Evolutionary conservation across 2,329 filamentous ascomycete species (phyloP), one percentile per base, ranked within the genome.

Genomic region (Clonostachys chloroleuca): DNA sequence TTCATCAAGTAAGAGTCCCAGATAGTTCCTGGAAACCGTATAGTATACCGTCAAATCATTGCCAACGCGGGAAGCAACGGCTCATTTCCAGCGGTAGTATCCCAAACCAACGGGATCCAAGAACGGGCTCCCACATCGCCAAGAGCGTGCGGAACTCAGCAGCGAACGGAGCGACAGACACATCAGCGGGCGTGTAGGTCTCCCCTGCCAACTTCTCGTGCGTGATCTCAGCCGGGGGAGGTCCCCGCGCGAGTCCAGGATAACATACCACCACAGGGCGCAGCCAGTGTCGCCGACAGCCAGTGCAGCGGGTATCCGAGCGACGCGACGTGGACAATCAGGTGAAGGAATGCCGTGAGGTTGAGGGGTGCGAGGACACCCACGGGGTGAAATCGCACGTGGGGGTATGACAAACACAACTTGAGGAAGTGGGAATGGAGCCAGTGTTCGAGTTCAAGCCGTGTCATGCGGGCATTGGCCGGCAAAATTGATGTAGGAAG

Each of bases 351-450:
- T 5, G 20, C 20, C 17, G 24, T 24, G 6, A 43, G 10, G 42
- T 34, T 43, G 12, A 43, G 42, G 10, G 42, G 42, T 2, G 42
- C 42, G n/a, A 24, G 14, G 20, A 43, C 42, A 10, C 24, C n/a
- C 16, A 10, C 12, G 6, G 18, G n/a, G 20, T 30, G 14, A 17
- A 24, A n/a, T 13, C 12, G 10, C 42, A n/a, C 17, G 17, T 6
- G 17, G 10, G 42, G 42, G n/a, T 24, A 43, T 13, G 24, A 24
- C 42, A 43, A 16, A n/a, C 42, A 43, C 20, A 43, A 12, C 42
- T 43, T 43, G 17, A 43, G 20, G 42, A 43, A 43, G n/a, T 43
- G 42, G 16, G 42, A 20, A 33, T 43, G 42, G 17, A 43, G 42
- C 42, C 20, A 43, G 17, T 16, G 24, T 12, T 43, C 42, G 16